Conservation (phyloP, 2,329 filamentous ascomycete species). For the Hypoxylon sp. region DNA sequence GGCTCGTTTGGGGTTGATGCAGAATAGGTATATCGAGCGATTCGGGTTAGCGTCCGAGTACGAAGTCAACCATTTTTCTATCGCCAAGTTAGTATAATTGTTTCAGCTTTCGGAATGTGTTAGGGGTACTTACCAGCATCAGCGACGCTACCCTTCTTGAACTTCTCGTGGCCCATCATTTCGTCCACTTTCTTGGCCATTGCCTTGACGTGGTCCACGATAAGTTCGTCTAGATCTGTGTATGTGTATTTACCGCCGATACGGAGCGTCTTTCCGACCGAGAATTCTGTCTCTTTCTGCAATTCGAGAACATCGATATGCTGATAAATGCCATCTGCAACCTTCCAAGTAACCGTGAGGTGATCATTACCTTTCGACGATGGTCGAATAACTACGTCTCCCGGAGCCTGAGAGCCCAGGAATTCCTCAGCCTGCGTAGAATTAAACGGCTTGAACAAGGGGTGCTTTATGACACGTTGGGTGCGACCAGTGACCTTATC, state of each 20-base stretch:
- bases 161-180: conserved; percentile 95
- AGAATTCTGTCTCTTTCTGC: conserved; percentile 97
- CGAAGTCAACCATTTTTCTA: conserved; percentile 94
- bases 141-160: conserved; percentile 82
- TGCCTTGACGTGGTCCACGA: conserved; percentile 95
- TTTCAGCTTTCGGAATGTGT: not conserved
- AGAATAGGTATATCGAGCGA: conserved; percentile 95
- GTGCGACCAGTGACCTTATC: conserved; percentile 87
- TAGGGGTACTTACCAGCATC: conserved; percentile 81
- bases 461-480: conserved; percentile 97
- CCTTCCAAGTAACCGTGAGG: conserved; percentile 97
- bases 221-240: conserved; percentile 95
- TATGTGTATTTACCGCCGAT: conserved; percentile 93
- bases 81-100: conserved; percentile 44
- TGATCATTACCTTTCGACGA: conserved; percentile 97
- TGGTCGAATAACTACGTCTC: conserved; percentile 94
- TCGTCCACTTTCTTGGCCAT: conserved; percentile 99
- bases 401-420: conserved; percentile 85
- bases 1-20: conserved; percentile 90
- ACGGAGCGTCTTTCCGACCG: conserved; percentile 86
- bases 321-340: conserved; percentile 95
- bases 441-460: conserved; percentile 95
- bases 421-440: conserved; percentile 93
- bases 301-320: conserved; percentile 97
- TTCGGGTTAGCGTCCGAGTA: conserved; percentile 97